Percentiles rank a stretch among this genome's conserved stretches.
Evolutionary conservation across 2,329 filamentous ascomycete species (phyloP).

Genomic region (Colletotrichum acutatum): DNA sequence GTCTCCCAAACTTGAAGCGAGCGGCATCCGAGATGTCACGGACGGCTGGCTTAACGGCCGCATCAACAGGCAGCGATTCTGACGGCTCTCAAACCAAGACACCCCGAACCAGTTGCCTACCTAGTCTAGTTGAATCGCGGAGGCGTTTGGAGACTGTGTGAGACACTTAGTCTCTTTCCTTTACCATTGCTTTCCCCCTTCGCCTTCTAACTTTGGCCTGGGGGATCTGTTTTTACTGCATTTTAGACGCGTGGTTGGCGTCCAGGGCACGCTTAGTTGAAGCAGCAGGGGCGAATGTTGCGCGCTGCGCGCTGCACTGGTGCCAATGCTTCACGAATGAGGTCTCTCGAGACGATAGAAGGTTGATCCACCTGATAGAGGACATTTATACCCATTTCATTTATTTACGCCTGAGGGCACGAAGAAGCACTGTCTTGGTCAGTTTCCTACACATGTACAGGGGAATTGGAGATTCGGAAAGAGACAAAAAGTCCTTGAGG

Average conservation of each 20-base stretch:
- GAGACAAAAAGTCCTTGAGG: not conserved
- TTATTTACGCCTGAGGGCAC: not conserved
- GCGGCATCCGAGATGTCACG: slow-evolving; percentile 63
- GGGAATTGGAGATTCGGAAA: not conserved
- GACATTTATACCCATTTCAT: slow-evolving; percentile 24
- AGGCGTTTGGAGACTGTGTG: slow-evolving; percentile 53
- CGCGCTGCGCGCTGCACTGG: no score
- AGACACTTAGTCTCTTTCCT: not conserved
- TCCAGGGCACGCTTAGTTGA: not conserved
- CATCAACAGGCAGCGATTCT: slow-evolving; percentile 41
- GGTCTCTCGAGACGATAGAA: not conserved
- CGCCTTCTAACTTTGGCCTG: not conserved
- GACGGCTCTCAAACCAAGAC: slow-evolving; percentile 50
- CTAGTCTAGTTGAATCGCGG: slow-evolving; percentile 52
- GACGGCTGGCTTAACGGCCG: slow-evolving; percentile 56
- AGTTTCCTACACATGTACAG: not conserved
- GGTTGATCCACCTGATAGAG: not conserved
- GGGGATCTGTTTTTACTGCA: not conserved
- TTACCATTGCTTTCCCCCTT: not conserved
- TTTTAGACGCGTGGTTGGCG: not conserved
- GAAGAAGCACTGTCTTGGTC: not conserved
- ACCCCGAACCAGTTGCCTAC: slow-evolving; percentile 51
- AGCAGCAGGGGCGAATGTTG: not conserved
- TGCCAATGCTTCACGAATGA: not conserved
- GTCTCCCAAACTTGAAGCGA: slow-evolving; percentile 57